These are phyloP conservation scores for Alternaria triticimaculans DNA, from an alignment of 2,329 filamentous ascomycete species.

Conservation along the genomic window DNA sequence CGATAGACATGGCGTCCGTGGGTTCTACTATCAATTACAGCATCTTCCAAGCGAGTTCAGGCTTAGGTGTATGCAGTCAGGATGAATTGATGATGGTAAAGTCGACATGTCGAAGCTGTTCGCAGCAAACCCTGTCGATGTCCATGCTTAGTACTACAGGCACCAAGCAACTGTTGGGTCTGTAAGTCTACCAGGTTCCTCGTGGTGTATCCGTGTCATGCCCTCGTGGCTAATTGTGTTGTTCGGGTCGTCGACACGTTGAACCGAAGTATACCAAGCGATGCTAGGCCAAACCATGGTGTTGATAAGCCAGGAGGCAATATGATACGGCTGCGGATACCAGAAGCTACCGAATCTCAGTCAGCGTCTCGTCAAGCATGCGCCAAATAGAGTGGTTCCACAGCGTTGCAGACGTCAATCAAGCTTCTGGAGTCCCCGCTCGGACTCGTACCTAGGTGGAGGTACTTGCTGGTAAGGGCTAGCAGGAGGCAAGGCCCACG, in stretches of 20 bases:
- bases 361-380: conserved; percentile 10
- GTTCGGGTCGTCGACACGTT: conserved; percentile 1
- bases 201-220: conserved; percentile 8
- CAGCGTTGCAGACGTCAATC: conserved; percentile 22
- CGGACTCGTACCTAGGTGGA: conserved; percentile 25
- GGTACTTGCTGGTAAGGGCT: conserved; percentile 31
- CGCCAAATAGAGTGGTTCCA: conserved; percentile 17
- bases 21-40: conserved; percentile 46
- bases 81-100: conserved; percentile 30
- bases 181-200: conserved; percentile 5
- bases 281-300: conserved; percentile 12
- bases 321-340: conserved; percentile 4
- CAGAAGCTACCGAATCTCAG: conserved; percentile 13
- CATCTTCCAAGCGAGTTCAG: conserved; percentile 33
- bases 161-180: background rate
- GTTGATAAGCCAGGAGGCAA: conserved; percentile 21
- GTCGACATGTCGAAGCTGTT: conserved; percentile 20
- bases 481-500: conserved; percentile 28
- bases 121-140: conserved; percentile 15
- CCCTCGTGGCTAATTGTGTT: conserved; percentile 3
- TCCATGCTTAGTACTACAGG: conserved; percentile 2
- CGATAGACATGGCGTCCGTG: conserved; percentile 36
- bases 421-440: conserved; percentile 34
- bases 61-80: conserved; percentile 29
- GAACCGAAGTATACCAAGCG: conserved; percentile 6